Percentiles rank a stretch among this genome's conserved stretches.
These are phyloP conservation scores for Pestalotiopsis sp. DNA, from an alignment of 2,329 filamentous ascomycete genomes.

Conservation along the genomic window DNA sequence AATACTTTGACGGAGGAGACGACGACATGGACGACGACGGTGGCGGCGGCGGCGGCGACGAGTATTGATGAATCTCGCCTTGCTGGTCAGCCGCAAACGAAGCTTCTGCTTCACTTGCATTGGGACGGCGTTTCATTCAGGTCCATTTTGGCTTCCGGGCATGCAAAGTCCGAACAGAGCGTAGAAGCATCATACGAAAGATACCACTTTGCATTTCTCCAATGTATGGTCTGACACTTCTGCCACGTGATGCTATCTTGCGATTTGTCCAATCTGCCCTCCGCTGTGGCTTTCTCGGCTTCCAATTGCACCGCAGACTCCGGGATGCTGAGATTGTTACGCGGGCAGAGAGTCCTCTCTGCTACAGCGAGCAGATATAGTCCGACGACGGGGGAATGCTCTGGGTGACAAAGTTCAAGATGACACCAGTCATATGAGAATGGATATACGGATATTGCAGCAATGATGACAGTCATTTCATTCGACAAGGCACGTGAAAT, in stretches of 20 bases:
- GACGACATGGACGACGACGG: conserved; percentile 56
- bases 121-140: conserved; percentile 11
- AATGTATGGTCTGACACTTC: not conserved
- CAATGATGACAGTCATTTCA: not conserved
- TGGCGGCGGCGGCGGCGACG: conserved; percentile 37
- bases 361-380: not conserved
- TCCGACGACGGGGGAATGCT: not conserved
- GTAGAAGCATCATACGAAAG: conserved; percentile 4
- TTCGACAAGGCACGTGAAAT: not conserved
- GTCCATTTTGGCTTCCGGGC: not conserved
- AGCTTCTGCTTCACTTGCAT: conserved; percentile 6
- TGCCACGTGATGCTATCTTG: not conserved
- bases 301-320: not conserved
- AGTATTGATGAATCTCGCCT: conserved; percentile 16
- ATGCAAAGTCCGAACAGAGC: not conserved
- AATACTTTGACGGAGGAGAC: conserved; percentile 61
- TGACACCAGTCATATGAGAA: not conserved
- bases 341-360: not conserved
- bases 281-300: not conserved
- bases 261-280: not conserved
- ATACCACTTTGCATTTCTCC: not conserved
- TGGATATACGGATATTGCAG: not conserved
- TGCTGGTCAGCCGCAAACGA: not conserved
- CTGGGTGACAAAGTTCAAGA: not conserved
- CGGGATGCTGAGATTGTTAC: not conserved